phyloP scores from a whole-genome alignment of 1,284 basidiomycete genomes.

The Puccinia sorghi region DNA sequence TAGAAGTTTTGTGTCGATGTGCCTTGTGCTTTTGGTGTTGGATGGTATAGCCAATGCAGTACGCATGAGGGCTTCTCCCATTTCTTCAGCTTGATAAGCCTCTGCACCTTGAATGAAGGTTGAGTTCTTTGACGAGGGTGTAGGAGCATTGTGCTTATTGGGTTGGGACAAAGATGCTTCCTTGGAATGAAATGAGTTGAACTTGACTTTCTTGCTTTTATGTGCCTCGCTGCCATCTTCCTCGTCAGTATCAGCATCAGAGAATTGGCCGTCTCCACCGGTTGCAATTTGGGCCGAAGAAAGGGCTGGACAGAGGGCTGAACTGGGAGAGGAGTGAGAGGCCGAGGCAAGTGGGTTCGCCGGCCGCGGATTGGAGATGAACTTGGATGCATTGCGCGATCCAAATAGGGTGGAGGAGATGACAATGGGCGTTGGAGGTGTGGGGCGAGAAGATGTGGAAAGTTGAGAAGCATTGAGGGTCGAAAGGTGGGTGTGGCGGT shows the following conservation, averaged over 20 bases:
- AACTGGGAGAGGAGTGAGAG: neutral
- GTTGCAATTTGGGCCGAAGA: constrained; percentile 24
- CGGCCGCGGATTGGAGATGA: neutral
- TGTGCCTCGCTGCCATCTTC: neutral
- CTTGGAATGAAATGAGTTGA: neutral
- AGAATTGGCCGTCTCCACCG: constrained; percentile 18
- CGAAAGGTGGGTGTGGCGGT: constrained; percentile 17
- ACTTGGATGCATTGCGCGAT: neutral
- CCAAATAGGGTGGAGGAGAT: constrained; percentile 8
- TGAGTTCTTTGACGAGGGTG: neutral
- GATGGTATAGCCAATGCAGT: neutral
- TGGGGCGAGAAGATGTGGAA: constrained; percentile 27
- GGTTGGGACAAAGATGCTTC: neutral
- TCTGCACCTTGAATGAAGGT: neutral
- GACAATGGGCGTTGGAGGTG: constrained; percentile 12
- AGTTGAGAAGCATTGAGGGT: neutral
- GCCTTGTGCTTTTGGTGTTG: neutral
- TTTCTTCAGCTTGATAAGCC: neutral
- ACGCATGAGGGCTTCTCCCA: neutral
- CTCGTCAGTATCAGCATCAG: constrained; percentile 27
- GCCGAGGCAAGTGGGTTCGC: neutral
- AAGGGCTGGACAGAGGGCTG: constrained; percentile 19
- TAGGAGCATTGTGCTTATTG: neutral
- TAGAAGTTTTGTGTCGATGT: neutral
- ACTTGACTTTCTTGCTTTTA: constrained; percentile 14